These are phyloP conservation scores for Quercus mongolica DNA, from an alignment of 306 rosid genomes.

Conservation along the genomic window DNA sequence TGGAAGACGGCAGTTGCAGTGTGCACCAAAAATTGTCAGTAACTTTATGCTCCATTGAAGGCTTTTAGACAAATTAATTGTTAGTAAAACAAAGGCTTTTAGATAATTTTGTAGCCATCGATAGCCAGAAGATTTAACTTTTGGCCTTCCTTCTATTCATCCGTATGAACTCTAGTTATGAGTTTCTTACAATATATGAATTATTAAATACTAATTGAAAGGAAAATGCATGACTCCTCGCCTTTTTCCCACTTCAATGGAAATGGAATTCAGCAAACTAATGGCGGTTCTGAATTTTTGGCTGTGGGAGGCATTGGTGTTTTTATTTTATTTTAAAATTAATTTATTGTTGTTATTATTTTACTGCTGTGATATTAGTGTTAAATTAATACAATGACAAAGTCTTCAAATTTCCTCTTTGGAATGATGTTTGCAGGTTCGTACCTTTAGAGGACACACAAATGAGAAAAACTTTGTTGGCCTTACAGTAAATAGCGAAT, in stretches of 20 bases:
- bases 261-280: background rate
- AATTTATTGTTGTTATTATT: background rate
- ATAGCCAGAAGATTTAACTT: background rate
- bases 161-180: background rate
- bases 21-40: background rate
- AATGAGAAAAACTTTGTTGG: conserved; percentile 99
- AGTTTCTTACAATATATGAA: background rate
- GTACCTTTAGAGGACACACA: conserved; percentile 84
- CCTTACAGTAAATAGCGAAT: conserved; percentile 79
- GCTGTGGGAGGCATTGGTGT: background rate
- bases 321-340: background rate
- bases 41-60: conserved; percentile 11
- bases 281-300: background rate
- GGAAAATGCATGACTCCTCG: background rate
- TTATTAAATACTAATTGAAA: background rate
- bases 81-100: background rate
- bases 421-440: conserved; percentile 48
- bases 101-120: background rate
- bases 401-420: background rate
- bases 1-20: background rate
- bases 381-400: background rate
- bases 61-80: background rate
- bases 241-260: background rate
- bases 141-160: background rate
- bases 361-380: background rate